Base-by-base conservation (phyloP, 2,329 filamentous ascomycete genomes). In the Aspergillus aculeatinus region DNA sequence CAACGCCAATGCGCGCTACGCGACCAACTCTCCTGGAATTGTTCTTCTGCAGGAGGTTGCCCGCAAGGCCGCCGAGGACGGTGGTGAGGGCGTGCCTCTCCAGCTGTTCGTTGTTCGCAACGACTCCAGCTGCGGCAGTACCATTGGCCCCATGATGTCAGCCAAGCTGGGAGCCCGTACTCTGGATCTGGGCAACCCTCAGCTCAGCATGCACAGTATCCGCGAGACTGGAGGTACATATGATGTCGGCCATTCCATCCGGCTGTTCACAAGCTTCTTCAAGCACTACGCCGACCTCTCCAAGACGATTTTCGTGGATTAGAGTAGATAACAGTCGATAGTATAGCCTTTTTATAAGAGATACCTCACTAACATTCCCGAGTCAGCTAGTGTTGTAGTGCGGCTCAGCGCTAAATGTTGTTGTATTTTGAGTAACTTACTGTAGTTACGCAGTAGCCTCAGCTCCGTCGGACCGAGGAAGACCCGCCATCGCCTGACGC, bases 61-160 rank as follows among this genome's bases (percentile, higher is more conserved):
- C 2, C 81, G 83, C 33, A 87, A 86, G 69, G 78, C 80, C 10
- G 79, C 79, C 3, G 75, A 79, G 12, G 74, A 79, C 51, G 86
- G 84, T 51, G 79, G 82, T 35, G 85, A 84, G 19, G 87, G 87
- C 25, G 92, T 98, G 21, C 95, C 95, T 14, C 83, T 99, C 57
- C 95, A 99, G 80, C 81, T 98, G 44, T 98, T 98, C 71, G 95
- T 99, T 47, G 94, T 98, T 51, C 87, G 93, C 72, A 99, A 99
- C 77, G 95, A 99, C 75, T 95, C 90, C 4, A 87, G 90, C 55
- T 99, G 95, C 76, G 95, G 95, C 58, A 94, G 91, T 80, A 99
- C 95, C 39, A 99, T 99, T 71, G 95, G 95, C 0, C 95, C 95
- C n/a, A 97, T 97, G 88, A 82, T 98, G 50, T 90, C 90, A 57